Evolutionary conservation across 371 early-diverging fungal species (phyloP).

Genomic region (Mortierella sp.): DNA sequence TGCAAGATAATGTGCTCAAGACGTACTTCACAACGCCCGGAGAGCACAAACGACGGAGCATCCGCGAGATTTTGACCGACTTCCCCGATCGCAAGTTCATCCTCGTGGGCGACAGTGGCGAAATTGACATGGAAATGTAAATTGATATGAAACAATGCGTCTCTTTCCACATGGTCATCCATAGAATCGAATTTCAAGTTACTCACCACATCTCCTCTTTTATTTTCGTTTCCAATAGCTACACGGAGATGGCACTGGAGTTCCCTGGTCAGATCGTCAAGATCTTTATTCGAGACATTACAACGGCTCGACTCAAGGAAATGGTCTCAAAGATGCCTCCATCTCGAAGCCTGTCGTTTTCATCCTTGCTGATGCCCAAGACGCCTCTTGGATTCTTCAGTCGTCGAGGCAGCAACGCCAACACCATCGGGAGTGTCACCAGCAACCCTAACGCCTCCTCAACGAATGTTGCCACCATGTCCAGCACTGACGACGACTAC

Average conservation of each 20-base stretch:
- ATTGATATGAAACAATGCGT: background rate
- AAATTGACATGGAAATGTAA: conserved; percentile 87
- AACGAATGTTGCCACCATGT: background rate
- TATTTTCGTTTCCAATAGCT: conserved; percentile 29
- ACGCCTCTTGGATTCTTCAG: conserved; percentile 30
- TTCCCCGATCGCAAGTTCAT: conserved; percentile 90
- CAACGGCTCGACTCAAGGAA: conserved; percentile 49
- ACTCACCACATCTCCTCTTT: too few relatives aligned
- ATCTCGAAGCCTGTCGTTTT: conserved; percentile 22
- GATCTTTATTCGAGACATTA: conserved; percentile 90
- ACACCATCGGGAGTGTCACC: background rate
- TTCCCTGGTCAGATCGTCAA: conserved; percentile 78
- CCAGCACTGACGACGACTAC: background rate
- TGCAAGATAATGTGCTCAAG: conserved; percentile 62
- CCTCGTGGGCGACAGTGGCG: conserved; percentile 93
- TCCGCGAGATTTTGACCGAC: conserved; percentile 64
- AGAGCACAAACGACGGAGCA: conserved; percentile 59
- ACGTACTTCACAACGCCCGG: conserved; percentile 60
- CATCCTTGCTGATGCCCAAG: conserved; percentile 26
- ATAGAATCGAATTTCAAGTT: too few relatives aligned
- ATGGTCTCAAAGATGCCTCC: conserved; percentile 17
- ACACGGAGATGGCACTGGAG: conserved; percentile 71
- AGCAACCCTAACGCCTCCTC: background rate
- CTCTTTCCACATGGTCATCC: too few relatives aligned
- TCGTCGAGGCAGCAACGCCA: conserved; percentile 19